Conservation (phyloP, 2,329 filamentous ascomycete species). For the Phyllosticta citrichinensis region DNA sequence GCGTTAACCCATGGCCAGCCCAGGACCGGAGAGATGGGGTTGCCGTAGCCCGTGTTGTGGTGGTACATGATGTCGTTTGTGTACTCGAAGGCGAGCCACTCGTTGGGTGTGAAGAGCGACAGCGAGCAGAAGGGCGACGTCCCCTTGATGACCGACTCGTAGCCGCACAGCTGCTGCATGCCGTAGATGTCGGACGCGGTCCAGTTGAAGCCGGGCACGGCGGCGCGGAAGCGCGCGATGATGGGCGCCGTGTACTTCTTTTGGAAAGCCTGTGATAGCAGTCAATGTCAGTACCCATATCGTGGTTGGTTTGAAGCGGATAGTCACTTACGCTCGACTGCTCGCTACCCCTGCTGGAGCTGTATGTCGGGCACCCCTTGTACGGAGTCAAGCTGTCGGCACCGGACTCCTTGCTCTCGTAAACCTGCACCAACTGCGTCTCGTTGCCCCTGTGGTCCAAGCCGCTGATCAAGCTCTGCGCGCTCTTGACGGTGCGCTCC, state of each 20-base stretch:
- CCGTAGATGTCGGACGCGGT: constrained; percentile 52
- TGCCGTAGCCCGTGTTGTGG: constrained; percentile 57
- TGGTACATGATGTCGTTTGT: constrained; percentile 54
- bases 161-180: constrained; percentile 57
- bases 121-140: constrained; percentile 52
- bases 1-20: constrained; percentile 60
- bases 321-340: constrained; percentile 33
- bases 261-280: constrained; percentile 32
- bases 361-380: constrained; percentile 54
- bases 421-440: constrained; percentile 46
- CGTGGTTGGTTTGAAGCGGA: neutral
- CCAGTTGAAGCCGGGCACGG: constrained; percentile 52
- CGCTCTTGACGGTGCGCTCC: constrained; percentile 50
- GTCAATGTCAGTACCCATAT: neutral
- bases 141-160: constrained; percentile 54
- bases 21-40: constrained; percentile 44
- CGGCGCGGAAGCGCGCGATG: constrained; percentile 44
- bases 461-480: constrained; percentile 48
- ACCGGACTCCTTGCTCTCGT: constrained; percentile 47
- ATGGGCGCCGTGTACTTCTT: constrained; percentile 52
- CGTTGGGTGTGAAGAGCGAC: constrained; percentile 48
- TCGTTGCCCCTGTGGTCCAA: constrained; percentile 43
- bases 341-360: constrained; percentile 45
- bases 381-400: constrained; percentile 56
- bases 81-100: constrained; percentile 60